Evolutionary conservation across 768 basidiomycete genomes (phyloP), one percentile per base, ranked within the genome.

Genomic region (Glaciozyma martinii): DNA sequence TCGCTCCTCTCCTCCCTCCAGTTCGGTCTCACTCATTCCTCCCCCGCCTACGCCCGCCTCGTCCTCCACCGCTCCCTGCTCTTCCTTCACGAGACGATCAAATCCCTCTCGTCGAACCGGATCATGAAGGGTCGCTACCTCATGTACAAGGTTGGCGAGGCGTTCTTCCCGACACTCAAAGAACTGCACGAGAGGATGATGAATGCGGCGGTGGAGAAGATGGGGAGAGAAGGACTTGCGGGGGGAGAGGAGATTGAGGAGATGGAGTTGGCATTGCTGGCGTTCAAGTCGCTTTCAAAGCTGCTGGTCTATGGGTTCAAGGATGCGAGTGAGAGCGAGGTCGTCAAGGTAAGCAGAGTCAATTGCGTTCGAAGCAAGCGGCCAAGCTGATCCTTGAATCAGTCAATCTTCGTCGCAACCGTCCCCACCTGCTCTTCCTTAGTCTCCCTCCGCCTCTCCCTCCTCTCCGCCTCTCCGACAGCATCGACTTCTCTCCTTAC

Each of bases 221-320:
- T 84, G 32, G 71, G 69, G 29, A 19, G n/a, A 12, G 57, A 62
- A 12, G 66, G 66, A 1, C 33, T 66, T 15, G 44, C 7, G 3
- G 72, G 68, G 83, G 71, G 63, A 67, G 71, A 68, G 75, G 73
- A 78, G 72, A 68, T 77, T 44, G 73, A 83, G 63, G 81, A 80
- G 59, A 74, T 88, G 46, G 78, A 77, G 70, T 68, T 88, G 21
- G 82, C 83, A 3, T 85, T 90, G 73, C 76, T 90, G 23, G 77
- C 84, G 5, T 89, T 85, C 79, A 91, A 93, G 75, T 84, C 83
- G 70, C 77, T 92, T 52, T 77, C 80, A 18, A 89, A 85, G 71
- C 80, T 88, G 75, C 81, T 82, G 15, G 68, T 82, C 37, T 92
- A 78, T 27, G 76, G 77, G 25, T 80, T 82, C 62, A 77, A 78